Conservation (phyloP, 495 filamentous ascomycete genomes). For the Letharia columbiana region DNA sequence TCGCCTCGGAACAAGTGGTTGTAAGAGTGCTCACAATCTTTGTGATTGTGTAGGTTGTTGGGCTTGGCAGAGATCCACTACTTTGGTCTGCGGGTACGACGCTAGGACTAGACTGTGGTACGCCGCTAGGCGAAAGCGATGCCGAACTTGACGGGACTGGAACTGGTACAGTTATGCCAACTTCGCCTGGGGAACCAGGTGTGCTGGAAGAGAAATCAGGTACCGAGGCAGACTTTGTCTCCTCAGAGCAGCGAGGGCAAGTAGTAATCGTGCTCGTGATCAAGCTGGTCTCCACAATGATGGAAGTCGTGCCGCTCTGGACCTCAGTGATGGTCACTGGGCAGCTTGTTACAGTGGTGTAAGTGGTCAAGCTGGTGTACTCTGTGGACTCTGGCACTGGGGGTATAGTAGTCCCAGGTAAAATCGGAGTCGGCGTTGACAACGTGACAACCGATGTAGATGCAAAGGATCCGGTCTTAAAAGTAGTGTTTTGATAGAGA, state of each 20-base stretch:
- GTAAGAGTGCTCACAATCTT: neutral
- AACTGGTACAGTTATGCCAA: neutral
- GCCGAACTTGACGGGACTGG: neutral
- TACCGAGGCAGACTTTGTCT: slow-evolving; percentile 3
- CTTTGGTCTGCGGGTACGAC: neutral
- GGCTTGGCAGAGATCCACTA: neutral
- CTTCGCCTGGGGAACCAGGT: neutral
- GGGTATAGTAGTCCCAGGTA: neutral
- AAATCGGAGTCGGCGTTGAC: neutral
- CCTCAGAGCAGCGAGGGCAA: neutral
- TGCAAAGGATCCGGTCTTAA: neutral
- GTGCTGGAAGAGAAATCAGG: neutral
- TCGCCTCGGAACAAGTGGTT: neutral
- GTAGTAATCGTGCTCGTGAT: slow-evolving; percentile 17
- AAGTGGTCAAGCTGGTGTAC: slow-evolving; percentile 14
- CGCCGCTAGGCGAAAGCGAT: neutral
- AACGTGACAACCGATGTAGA: neutral
- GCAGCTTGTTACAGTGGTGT: slow-evolving; percentile 4
- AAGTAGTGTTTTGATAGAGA: neutral
- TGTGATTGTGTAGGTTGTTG: neutral
- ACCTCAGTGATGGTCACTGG: slow-evolving; percentile 13
- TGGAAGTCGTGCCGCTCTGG: neutral
- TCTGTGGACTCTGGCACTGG: neutral
- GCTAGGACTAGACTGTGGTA: neutral
- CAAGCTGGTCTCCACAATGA: neutral